Conservation (phyloP, 805 yeast species). For the Ogataea glucozyma region DNA sequence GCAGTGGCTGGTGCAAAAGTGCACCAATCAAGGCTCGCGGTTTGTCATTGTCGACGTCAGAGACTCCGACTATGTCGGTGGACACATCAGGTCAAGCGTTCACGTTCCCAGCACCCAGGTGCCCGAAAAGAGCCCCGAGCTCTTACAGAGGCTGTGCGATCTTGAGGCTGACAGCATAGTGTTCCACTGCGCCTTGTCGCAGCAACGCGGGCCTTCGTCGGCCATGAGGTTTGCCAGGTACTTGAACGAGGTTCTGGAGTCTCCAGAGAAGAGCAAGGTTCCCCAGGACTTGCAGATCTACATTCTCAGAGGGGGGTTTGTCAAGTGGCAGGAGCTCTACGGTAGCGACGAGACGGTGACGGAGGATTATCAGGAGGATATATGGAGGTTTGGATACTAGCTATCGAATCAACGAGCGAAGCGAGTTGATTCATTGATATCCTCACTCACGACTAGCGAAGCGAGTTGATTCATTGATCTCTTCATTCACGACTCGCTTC, state of each 20-base stretch:
- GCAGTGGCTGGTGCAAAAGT: slow-evolving; percentile 45
- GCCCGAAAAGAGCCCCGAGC: slow-evolving; percentile 39
- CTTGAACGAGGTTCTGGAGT: slow-evolving; percentile 36
- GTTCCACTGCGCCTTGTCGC: slow-evolving; percentile 90
- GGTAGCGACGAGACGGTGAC: slow-evolving; percentile 69
- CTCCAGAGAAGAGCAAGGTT: slow-evolving; percentile 26
- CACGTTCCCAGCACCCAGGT: slow-evolving; percentile 57
- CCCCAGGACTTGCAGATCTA: slow-evolving; percentile 42
- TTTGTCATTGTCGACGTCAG: slow-evolving; percentile 79
- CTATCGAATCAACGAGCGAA: not conserved
- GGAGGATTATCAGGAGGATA: slow-evolving; percentile 51
- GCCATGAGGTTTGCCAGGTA: slow-evolving; percentile 62
- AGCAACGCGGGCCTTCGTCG: slow-evolving; percentile 88
- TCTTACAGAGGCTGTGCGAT: slow-evolving; percentile 38
- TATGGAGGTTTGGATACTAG: slow-evolving; percentile 34
- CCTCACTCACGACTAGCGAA: not conserved
- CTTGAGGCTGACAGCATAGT: slow-evolving; percentile 52
- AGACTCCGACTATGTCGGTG: slow-evolving; percentile 78
- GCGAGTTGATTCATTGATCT: not conserved
- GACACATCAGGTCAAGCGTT: slow-evolving; percentile 59
- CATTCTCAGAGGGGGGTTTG: slow-evolving; percentile 84
- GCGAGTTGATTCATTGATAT: not conserved
- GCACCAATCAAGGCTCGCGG: slow-evolving; percentile 40
- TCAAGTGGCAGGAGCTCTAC: slow-evolving; percentile 74
- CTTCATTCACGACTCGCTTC: not conserved